These are phyloP conservation scores for Dioscorea zingiberensis DNA, from an alignment of 106 monocot genomes.

Conservation along the genomic window DNA sequence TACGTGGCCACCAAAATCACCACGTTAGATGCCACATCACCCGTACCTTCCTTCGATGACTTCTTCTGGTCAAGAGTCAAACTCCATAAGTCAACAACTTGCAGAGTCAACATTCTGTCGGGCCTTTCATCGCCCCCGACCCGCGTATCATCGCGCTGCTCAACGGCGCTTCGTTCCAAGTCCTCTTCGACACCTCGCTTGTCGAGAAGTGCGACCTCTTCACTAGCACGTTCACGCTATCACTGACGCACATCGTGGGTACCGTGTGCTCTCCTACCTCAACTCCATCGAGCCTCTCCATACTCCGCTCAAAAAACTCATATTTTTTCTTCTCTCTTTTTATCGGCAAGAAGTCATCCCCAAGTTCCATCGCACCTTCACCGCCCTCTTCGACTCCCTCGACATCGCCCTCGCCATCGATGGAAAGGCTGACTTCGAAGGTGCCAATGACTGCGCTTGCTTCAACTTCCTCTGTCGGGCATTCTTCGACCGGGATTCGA, in stretches of 20 bases:
- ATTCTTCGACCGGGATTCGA: slow-evolving; percentile 50
- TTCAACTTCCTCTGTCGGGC: slow-evolving; percentile 59
- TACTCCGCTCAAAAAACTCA: slow-evolving; percentile 55
- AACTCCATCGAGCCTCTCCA: slow-evolving; percentile 86
- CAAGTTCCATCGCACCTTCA: slow-evolving; percentile 52
- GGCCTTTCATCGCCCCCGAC: slow-evolving; percentile 76
- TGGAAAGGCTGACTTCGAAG: slow-evolving; percentile 69
- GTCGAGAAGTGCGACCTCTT: slow-evolving; percentile 90
- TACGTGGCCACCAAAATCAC: no score
- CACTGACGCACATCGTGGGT: slow-evolving; percentile 64
- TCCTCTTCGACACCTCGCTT: slow-evolving; percentile 79
- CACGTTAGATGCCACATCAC: no score
- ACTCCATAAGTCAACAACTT: slow-evolving; percentile 54
- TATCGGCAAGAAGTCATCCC: slow-evolving; percentile 46
- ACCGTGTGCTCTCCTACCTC: slow-evolving; percentile 77
- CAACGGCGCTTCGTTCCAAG: slow-evolving; percentile 73
- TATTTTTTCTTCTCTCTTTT: slow-evolving; percentile 62
- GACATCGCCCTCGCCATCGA: slow-evolving; percentile 40
- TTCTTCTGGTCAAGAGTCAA: slow-evolving; percentile 63
- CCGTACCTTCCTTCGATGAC: no score
- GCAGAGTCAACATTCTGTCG: slow-evolving; percentile 83
- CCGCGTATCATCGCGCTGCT: slow-evolving; percentile 79
- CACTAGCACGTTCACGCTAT: slow-evolving; percentile 88
- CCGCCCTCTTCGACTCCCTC: slow-evolving; percentile 45
- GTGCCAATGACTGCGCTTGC: slow-evolving; percentile 50